A percentile compares a stretch with the other conserved stretches of the same genome.
Evolutionary conservation across 2,329 filamentous ascomycete species (phyloP).

Genomic region (Rachicladosporium sp.): DNA sequence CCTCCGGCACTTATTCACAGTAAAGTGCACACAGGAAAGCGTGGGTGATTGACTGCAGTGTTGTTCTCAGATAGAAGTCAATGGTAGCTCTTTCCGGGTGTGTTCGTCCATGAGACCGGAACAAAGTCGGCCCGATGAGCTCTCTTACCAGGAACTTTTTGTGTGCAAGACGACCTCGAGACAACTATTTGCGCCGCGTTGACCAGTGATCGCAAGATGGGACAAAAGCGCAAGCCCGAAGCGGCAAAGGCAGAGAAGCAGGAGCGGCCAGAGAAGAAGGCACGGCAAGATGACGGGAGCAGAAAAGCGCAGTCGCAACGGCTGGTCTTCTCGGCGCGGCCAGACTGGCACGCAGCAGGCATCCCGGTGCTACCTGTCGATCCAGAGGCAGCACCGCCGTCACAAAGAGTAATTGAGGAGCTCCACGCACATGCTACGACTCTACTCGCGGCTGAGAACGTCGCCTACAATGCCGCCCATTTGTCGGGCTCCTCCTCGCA

Average conservation of each 20-base stretch:
- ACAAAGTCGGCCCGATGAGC: no score
- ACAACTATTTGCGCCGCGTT: no score
- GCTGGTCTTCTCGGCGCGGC: conserved; percentile 42
- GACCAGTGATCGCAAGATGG: conserved; percentile 14
- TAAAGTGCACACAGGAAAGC: no score
- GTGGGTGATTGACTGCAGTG: no score
- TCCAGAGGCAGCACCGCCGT: conserved; percentile 2
- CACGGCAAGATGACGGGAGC: conserved; percentile 3
- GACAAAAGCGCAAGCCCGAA: conserved; percentile 24
- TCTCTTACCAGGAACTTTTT: no score
- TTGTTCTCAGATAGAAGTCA: no score
- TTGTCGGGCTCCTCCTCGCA: conserved; percentile 73
- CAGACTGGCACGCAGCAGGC: conserved; percentile 54
- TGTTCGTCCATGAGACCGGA: no score
- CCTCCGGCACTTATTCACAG: no score
- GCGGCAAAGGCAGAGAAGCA: conserved; percentile 11
- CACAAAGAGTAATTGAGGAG: conserved; percentile 40
- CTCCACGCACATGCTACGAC: conserved; percentile 59
- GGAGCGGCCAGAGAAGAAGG: conserved; percentile 15
- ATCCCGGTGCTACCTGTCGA: conserved; percentile 40
- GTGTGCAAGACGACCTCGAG: no score
- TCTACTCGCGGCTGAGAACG: conserved; percentile 66
- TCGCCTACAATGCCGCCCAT: conserved; percentile 58
- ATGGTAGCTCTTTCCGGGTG: no score
- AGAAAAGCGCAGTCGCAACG: conserved; percentile 13